Base-by-base conservation (phyloP, 768 basidiomycete species). In the Tulasnella sp. region DNA sequence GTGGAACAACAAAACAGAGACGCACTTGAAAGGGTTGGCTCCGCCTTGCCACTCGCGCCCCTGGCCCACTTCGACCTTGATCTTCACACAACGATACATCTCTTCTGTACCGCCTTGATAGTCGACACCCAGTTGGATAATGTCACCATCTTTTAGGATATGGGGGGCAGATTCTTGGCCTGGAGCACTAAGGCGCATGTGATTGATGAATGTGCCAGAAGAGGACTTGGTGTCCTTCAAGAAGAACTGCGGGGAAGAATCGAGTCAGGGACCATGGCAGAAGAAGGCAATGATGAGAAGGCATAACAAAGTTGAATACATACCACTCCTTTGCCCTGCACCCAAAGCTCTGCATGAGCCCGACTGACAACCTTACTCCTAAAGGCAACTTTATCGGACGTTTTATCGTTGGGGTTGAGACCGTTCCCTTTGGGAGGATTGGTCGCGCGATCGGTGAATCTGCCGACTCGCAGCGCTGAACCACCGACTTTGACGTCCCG, bases 71-170 rank as follows among this genome's bases (percentile, higher is more conserved):
- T 99, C 94, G 49, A 97, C 74, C 62, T 87, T 77, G 67, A 99
- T 96, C 78, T 94, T 97, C 59, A 98, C 89, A 58, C 86, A 89
- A 72, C 96, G 86, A 70, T 94, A 97, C 51, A 94, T 91, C 69
- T 97, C 93, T 72, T 97, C 92, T 6, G 87, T 81, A 0, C 94
- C 94, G 5, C 94, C 94, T 69, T 97, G 93, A 70, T 96, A 99
- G 67, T 98, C 93, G 25, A 98, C 90, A 2, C 94, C 93, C 0
- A 97, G 80, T 70, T 97, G 94, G 17, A 98, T 70, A 27, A 97
- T 77, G 71, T 97, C 93, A 1, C 94, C 94, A 60, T 97, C 93
- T 70, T 86, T 89, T 63, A 97, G 74, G 60, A 78, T 79, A 59
- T 76, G 82, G 0, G 89, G 79, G 36, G 81, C 72, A 4, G 82